These are phyloP conservation scores for Entomortierella chlamydospora DNA, from an alignment of 192 early-diverging fungal species.

Conservation along the genomic window DNA sequence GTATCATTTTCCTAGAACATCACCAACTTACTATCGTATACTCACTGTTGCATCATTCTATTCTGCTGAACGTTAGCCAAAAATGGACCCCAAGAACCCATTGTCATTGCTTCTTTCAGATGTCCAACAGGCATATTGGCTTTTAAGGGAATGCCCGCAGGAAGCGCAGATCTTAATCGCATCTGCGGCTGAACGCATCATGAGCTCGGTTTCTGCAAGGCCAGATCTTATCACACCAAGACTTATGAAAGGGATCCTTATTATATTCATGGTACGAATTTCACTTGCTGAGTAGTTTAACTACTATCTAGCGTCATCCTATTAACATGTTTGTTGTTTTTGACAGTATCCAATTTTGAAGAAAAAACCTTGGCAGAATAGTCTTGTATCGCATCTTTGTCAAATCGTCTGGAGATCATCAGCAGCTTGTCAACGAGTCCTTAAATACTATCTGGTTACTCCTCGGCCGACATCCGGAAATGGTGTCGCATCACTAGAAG, in stretches of 20 bases:
- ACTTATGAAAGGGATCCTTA: constrained; percentile 49
- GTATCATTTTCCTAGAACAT: not conserved
- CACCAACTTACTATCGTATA: too few species aligned
- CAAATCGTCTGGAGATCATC: constrained; percentile 46
- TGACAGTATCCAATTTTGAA: constrained; percentile 47
- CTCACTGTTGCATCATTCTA: not conserved
- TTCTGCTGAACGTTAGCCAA: constrained; percentile 20
- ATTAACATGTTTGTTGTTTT: not conserved
- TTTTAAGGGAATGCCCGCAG: constrained; percentile 37
- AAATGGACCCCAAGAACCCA: constrained; percentile 37
- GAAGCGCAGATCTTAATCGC: constrained; percentile 48
- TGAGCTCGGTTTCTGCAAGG: constrained; percentile 47
- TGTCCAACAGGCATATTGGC: constrained; percentile 50
- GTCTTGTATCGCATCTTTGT: constrained; percentile 40
- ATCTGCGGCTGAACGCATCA: constrained; percentile 39
- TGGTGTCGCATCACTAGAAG: constrained; percentile 41
- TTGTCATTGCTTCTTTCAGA: constrained; percentile 43
- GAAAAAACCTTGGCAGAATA: constrained; percentile 45
- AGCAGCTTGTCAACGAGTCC: constrained; percentile 35
- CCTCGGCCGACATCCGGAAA: constrained; percentile 27
- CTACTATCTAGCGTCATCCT: not conserved
- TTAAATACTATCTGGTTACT: constrained; percentile 46
- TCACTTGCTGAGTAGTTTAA: too few species aligned
- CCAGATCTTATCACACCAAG: constrained; percentile 45
- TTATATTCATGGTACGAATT: constrained; percentile 44